Evolutionary conservation across 495 filamentous ascomycete genomes (phyloP).

Genomic region (Neurospora sp.): DNA sequence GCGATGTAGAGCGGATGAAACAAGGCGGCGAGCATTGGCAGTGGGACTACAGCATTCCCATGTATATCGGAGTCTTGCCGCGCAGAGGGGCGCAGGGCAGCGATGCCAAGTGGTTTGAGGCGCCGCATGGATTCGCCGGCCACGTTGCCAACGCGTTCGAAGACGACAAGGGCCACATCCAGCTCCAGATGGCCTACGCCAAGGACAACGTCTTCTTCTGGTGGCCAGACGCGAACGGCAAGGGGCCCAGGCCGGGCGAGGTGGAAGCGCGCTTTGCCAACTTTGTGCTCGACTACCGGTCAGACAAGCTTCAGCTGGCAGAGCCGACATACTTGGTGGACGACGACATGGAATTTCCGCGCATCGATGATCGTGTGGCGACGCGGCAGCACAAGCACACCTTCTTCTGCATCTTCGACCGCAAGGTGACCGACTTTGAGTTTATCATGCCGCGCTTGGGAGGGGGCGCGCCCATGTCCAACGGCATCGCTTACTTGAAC

Average conservation of each 20-base stretch:
- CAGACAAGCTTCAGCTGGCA: conserved; percentile 18
- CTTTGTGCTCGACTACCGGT: conserved; percentile 31
- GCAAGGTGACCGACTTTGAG: conserved; percentile 27
- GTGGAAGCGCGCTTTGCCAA: conserved; percentile 11
- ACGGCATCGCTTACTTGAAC: conserved; percentile 26
- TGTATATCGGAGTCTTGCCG: conserved; percentile 35
- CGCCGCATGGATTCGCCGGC: conserved; percentile 35
- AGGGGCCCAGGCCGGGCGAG: conserved; percentile 10
- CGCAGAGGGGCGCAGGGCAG: conserved; percentile 31
- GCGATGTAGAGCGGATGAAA: conserved; percentile 35
- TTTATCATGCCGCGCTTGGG: conserved; percentile 25
- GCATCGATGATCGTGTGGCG: conserved; percentile 41
- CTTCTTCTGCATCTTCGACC: conserved; percentile 35
- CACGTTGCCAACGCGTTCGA: conserved; percentile 40
- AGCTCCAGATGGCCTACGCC: conserved; percentile 38
- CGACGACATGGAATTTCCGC: conserved; percentile 39
- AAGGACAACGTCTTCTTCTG: conserved; percentile 41
- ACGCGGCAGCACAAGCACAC: conserved; percentile 36
- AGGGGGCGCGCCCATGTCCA: conserved; percentile 21
- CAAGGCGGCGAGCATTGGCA: conserved; percentile 39
- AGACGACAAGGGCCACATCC: conserved; percentile 33
- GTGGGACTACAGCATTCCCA: conserved; percentile 35
- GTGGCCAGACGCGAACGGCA: conserved; percentile 32
- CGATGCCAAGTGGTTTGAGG: conserved; percentile 33
- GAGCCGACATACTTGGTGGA: conserved; percentile 20